Evolutionary conservation across 192 early-diverging fungal genomes (phyloP), one percentile per base, ranked within the genome.

Genomic region (Backusella macrospora): DNA sequence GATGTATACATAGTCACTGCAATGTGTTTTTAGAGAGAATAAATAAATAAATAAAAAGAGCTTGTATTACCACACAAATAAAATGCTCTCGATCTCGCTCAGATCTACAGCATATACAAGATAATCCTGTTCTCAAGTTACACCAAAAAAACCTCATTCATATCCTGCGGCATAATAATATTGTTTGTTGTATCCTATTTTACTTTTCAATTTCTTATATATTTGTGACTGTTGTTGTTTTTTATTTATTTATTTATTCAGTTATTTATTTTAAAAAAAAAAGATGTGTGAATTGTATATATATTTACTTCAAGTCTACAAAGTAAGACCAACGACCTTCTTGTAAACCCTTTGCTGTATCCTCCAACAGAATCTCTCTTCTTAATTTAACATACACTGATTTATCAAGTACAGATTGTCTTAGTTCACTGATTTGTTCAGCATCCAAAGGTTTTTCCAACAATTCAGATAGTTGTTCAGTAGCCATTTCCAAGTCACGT

Each of bases 401-500:
- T 86, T 98, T 98, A 83, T 98, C 94, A 52, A 99, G 84, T 7
- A 99, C 92, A 74, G 89, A 84, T 80, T 96, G 91, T 76, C 92
- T 89, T 76, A 96, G 78, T 59, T 93, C 90, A 6, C 87, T 81
- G 76, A 96, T 94, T 52, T 90, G 87, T 66, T 90, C 86, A 63
- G 86, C 77, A 76, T 90, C 85, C 45, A 97, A 90, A 6, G 92
- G 91, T 68, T 90, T 90, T 83, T 99, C 98, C 34, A 99, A 81
- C 46, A 98, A 80, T 78, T 94, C 96, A 48, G 92, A 94, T 68
- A 99, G 86, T 59, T 92, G 88, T 85, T 99, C 98, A 18, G 95
- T 96, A 16, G 97, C 96, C 89, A 98, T 94, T 80, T 99, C 96
- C 26, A 99, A 80, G 73, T 99, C 96, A 7, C 93, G 87, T 86